Conservation (phyloP, 345 rosid species). For the Hibiscus trionum region DNA sequence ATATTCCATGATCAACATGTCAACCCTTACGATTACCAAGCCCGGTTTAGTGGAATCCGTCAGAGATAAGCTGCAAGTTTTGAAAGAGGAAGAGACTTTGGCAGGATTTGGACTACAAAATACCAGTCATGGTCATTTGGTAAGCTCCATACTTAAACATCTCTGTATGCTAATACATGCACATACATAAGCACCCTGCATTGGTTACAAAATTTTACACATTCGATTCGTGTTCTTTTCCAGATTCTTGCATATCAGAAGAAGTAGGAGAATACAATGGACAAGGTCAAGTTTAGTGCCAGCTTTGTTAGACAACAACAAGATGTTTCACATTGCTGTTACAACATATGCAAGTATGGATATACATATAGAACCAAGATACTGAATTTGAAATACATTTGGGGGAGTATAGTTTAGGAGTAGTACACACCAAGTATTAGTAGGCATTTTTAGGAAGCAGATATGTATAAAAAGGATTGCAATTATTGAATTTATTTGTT, state of each 20-base stretch:
- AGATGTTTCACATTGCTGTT: neutral
- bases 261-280: slow-evolving; percentile 11
- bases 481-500: neutral
- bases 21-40: slow-evolving; percentile 3
- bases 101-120: slow-evolving; percentile 21
- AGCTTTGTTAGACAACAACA: neutral
- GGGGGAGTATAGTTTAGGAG: neutral
- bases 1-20: slow-evolving; percentile 17
- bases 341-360: neutral
- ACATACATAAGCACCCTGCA: too few relatives aligned
- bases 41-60: slow-evolving; percentile 17
- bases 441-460: neutral
- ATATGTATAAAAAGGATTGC: neutral
- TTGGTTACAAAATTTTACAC: neutral
- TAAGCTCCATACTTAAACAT: slow-evolving; percentile 16
- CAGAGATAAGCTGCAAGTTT: slow-evolving; percentile 29
- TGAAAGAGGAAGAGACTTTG: slow-evolving; percentile 35
- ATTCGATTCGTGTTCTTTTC: neutral
- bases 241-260: slow-evolving; percentile 43
- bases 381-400: neutral
- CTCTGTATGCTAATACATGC: neutral
- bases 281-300: neutral
- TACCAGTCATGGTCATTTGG: slow-evolving; percentile 30
- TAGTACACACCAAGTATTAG: neutral
- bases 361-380: neutral